A percentile compares a stretch with the other conserved stretches of the same genome.
These are phyloP conservation scores for Talaromyces thailandensis DNA, from an alignment of 495 filamentous ascomycete genomes.

Conservation along the genomic window DNA sequence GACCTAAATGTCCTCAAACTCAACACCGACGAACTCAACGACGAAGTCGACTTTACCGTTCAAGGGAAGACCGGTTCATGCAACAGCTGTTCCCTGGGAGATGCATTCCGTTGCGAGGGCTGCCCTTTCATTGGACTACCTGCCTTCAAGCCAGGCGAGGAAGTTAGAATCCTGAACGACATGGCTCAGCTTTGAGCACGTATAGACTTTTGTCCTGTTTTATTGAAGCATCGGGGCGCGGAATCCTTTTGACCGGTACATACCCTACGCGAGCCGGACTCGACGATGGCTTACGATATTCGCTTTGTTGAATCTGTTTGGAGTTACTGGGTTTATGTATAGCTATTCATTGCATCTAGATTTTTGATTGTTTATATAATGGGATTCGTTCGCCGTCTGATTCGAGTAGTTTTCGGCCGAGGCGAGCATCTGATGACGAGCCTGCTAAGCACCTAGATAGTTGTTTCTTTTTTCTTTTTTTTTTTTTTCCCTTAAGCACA, in stretches of 20 bases:
- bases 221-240: not conserved
- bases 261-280: not conserved
- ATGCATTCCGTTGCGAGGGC: slow-evolving; percentile 73
- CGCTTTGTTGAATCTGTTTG: not conserved
- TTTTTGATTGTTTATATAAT: not conserved
- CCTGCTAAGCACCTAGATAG: too few relatives aligned
- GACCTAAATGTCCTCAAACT: slow-evolving; percentile 63
- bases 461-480: too few relatives aligned
- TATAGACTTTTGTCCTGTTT: not conserved
- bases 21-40: slow-evolving; percentile 57
- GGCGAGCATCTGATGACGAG: too few relatives aligned
- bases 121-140: slow-evolving; percentile 93
- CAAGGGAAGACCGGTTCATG: slow-evolving; percentile 91
- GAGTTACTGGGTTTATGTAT: not conserved
- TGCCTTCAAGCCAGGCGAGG: slow-evolving; percentile 93
- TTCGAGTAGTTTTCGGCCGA: too few relatives aligned
- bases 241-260: not conserved
- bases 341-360: not conserved
- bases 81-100: slow-evolving; percentile 85
- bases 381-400: not conserved
- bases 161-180: slow-evolving; percentile 79
- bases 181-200: slow-evolving; percentile 65
- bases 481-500: too few relatives aligned
- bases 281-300: not conserved
- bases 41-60: slow-evolving; percentile 92